A percentile compares a stretch with the other conserved stretches of the same genome.
Evolutionary conservation across 306 rosid genomes (phyloP).

Genomic region (Fagus crenata): DNA sequence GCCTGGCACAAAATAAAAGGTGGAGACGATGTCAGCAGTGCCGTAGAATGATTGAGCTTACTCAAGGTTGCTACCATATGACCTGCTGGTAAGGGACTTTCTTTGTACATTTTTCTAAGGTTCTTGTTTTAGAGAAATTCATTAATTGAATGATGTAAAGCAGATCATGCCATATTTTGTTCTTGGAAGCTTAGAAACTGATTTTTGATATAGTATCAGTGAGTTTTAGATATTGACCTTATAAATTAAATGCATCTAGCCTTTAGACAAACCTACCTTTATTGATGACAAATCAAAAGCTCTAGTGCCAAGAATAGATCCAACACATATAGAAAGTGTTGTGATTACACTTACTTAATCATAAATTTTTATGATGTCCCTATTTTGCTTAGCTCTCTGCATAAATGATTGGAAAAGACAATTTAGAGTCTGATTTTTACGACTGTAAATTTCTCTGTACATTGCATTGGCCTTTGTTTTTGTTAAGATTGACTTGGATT

Average conservation of each 20-base stretch:
- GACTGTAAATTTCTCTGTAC: not conserved
- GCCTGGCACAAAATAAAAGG: conserved; percentile 67
- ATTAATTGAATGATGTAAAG: not conserved
- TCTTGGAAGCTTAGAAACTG: not conserved
- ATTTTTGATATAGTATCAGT: not conserved
- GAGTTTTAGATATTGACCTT: not conserved
- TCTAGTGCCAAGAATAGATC: not conserved
- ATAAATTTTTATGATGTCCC: not conserved
- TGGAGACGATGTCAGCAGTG: conserved; percentile 97
- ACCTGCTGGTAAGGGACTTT: conserved; percentile 75
- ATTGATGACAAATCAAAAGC: not conserved
- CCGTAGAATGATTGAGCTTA: conserved; percentile 76
- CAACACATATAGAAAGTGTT: not conserved
- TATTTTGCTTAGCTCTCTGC: not conserved
- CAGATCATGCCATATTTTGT: not conserved
- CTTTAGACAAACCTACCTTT: not conserved
- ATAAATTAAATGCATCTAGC: not conserved
- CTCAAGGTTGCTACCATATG: conserved; percentile 90
- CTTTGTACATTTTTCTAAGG: not conserved
- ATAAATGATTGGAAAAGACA: not conserved
- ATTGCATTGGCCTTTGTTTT: not conserved
- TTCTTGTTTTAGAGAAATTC: not conserved
- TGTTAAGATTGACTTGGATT: not conserved
- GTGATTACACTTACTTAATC: not conserved
- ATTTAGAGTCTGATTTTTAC: not conserved